Evolutionary conservation across 2,329 filamentous ascomycete species (phyloP).

Genomic region (Aspergillus fumigatiaffinis): DNA sequence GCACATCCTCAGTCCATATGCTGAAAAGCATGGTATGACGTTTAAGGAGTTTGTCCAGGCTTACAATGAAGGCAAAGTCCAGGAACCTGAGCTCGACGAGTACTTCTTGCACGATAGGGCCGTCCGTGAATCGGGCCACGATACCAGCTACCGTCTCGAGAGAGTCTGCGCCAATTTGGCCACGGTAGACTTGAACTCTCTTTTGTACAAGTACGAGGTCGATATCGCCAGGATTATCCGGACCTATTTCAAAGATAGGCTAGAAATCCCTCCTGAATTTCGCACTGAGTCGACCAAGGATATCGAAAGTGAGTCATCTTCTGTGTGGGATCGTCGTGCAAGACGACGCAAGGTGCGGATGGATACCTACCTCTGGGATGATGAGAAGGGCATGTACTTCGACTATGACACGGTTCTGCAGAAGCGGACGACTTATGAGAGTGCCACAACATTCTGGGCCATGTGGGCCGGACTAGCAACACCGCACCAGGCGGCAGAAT

Average conservation of each 20-base stretch:
- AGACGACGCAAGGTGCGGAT: slow-evolving; percentile 79
- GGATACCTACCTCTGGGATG: slow-evolving; percentile 92
- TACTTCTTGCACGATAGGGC: slow-evolving; percentile 97
- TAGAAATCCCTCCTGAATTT: slow-evolving; percentile 80
- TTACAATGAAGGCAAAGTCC: slow-evolving; percentile 74
- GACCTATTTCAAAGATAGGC: slow-evolving; percentile 74
- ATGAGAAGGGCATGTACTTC: slow-evolving; percentile 91
- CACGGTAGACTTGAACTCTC: slow-evolving; percentile 89
- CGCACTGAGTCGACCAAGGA: slow-evolving; percentile 63
- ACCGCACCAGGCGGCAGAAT: slow-evolving; percentile 76
- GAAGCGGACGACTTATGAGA: slow-evolving; percentile 79
- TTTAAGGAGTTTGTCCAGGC: slow-evolving; percentile 82
- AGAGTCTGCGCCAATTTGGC: slow-evolving; percentile 81
- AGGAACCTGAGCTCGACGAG: slow-evolving; percentile 84
- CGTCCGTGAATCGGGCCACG: slow-evolving; percentile 92
- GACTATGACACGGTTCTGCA: slow-evolving; percentile 88
- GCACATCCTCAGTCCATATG: slow-evolving; percentile 76
- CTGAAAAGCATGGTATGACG: slow-evolving; percentile 74
- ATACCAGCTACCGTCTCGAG: slow-evolving; percentile 92
- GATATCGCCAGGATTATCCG: slow-evolving; percentile 88
- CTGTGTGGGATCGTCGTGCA: slow-evolving; percentile 84
- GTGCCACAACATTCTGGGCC: slow-evolving; percentile 92
- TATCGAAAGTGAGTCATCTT: slow-evolving; percentile 73
- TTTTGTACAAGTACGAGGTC: slow-evolving; percentile 94
- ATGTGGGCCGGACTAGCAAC: slow-evolving; percentile 91